Percentiles rank a stretch among this genome's conserved stretches.
Evolutionary conservation across 1,284 basidiomycete genomes (phyloP).

Genomic region (Waitea zeae): DNA sequence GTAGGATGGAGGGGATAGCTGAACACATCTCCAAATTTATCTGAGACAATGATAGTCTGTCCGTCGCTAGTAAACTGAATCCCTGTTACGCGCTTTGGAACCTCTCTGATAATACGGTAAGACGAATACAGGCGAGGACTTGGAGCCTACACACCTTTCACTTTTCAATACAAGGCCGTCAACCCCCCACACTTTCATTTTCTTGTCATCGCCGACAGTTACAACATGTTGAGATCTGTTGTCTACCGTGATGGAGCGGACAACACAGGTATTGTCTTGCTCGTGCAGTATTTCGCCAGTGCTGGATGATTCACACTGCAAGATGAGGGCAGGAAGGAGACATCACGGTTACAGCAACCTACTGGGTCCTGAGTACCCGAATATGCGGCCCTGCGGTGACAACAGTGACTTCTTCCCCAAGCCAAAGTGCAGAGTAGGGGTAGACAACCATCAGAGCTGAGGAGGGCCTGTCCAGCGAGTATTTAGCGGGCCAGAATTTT

Average conservation of each 20-base stretch:
- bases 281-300: constrained; percentile 29
- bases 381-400: constrained; percentile 42
- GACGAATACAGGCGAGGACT: not conserved
- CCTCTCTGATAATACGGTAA: constrained; percentile 28
- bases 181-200: constrained; percentile 56
- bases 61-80: constrained; percentile 39
- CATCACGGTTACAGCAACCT: constrained; percentile 8
- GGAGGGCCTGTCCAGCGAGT: no score
- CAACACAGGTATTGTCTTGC: constrained; percentile 30
- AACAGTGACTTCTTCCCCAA: constrained; percentile 17
- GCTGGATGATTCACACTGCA: constrained; percentile 23
- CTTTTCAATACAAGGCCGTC: constrained; percentile 35
- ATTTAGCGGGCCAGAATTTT: no score
- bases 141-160: constrained; percentile 29
- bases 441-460: constrained; percentile 9
- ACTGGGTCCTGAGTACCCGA: constrained; percentile 35
- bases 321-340: not conserved
- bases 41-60: constrained; percentile 51
- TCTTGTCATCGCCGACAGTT: constrained; percentile 67
- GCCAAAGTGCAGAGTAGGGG: constrained; percentile 31
- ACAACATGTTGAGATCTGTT: constrained; percentile 30
- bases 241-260: constrained; percentile 45
- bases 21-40: constrained; percentile 81
- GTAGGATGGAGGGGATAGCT: constrained; percentile 29
- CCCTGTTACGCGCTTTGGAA: constrained; percentile 61